Conservation (phyloP, 345 rosid genomes). For the Geranium rotundifolium region DNA sequence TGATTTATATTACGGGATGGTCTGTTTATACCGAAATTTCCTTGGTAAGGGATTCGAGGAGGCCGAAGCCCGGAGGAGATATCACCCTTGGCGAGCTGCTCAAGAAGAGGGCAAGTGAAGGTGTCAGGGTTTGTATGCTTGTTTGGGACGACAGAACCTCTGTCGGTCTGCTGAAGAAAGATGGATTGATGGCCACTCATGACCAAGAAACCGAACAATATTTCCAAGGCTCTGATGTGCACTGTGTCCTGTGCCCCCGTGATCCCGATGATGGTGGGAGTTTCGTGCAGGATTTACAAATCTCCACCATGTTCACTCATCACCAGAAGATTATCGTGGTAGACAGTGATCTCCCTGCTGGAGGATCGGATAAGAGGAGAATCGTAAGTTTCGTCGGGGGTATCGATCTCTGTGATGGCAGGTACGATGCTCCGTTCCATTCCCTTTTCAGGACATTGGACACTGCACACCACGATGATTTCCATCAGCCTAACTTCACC, state of each 20-base stretch:
- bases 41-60: conserved; percentile 79
- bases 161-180: conserved; percentile 68
- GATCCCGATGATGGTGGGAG: conserved; percentile 98
- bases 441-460: conserved; percentile 90
- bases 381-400: conserved; percentile 94
- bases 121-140: conserved; percentile 81
- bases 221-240: conserved; percentile 62
- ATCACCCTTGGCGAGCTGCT: conserved; percentile 70
- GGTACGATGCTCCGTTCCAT: conserved; percentile 87
- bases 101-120: conserved; percentile 85
- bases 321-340: conserved; percentile 98
- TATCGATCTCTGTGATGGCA: conserved; percentile 95
- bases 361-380: conserved; percentile 51
- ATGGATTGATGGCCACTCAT: conserved; percentile 95
- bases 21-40: conserved; percentile 88
- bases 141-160: conserved; percentile 99
- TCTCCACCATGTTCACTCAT: conserved; percentile 96
- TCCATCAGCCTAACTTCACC: conserved; percentile 87
- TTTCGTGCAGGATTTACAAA: conserved; percentile 70
- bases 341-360: conserved; percentile 65
- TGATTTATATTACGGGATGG: conserved; percentile 96
- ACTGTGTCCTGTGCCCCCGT: conserved; percentile 87
- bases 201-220: conserved; percentile 79
- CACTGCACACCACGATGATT: conserved; percentile 93
- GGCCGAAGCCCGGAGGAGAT: conserved; percentile 93